Conservation (phyloP, 345 rosid genomes). For the Eucalyptus caleyi region DNA sequence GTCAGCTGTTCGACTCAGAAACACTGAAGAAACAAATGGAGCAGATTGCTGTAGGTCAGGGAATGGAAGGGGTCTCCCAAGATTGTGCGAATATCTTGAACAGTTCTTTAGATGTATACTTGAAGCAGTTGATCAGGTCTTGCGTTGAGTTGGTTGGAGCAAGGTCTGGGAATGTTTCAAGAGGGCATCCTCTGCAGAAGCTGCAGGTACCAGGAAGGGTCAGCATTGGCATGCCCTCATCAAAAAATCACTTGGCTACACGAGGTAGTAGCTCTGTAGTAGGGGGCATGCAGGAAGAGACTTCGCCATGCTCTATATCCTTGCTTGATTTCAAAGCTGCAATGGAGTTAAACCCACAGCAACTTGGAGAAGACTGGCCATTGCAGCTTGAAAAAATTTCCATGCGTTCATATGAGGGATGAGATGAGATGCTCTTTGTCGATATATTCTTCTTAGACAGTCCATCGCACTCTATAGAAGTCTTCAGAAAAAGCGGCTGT, state of each 20-base stretch:
- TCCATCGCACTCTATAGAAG: not conserved
- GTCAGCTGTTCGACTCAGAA: not conserved
- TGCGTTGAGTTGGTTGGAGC: not conserved
- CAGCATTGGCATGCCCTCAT: constrained; percentile 41
- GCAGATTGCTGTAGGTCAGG: not conserved
- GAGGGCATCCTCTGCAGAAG: constrained; percentile 18
- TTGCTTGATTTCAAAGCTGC: constrained; percentile 23
- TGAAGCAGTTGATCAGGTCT: constrained; percentile 1
- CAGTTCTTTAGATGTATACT: not conserved
- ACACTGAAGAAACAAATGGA: not conserved
- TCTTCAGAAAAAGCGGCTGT: not conserved
- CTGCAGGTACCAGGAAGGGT: constrained; percentile 41
- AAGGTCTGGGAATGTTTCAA: not conserved
- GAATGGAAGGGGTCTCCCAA: constrained; percentile 10
- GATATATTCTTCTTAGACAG: not conserved
- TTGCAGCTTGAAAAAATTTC: constrained; percentile 1
- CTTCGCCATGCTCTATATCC: not conserved
- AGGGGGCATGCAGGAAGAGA: constrained; percentile 7
- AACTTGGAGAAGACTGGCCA: constrained; percentile 1
- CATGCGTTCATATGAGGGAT: not conserved
- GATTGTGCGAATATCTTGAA: not conserved
- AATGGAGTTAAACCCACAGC: not conserved
- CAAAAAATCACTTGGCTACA: constrained; percentile 40
- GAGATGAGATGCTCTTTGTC: not conserved
- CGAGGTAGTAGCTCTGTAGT: constrained; percentile 10